Conservation (phyloP, 371 early-diverging fungal genomes). For the Mortierella sp. region DNA sequence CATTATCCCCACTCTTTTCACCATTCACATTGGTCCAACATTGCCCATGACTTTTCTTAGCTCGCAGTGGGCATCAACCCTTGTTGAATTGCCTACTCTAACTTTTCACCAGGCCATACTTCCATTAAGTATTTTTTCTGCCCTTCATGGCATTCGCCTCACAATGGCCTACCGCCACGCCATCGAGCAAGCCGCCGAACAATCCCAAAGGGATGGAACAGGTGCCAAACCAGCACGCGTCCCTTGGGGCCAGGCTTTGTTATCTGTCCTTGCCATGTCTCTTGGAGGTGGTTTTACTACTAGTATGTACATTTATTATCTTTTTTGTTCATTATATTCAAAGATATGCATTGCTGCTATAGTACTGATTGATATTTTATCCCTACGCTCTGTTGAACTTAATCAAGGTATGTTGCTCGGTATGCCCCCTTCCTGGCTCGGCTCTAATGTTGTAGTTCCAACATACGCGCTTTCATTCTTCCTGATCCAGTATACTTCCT, state of each 20-base stretch:
- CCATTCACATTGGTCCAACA: not conserved
- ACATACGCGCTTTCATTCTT: slow-evolving; percentile 49
- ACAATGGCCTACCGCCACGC: slow-evolving; percentile 67
- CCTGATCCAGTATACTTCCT: slow-evolving; percentile 45
- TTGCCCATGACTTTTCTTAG: slow-evolving; percentile 31
- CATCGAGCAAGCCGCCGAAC: slow-evolving; percentile 57
- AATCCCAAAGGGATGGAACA: slow-evolving; percentile 33
- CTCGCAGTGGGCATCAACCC: slow-evolving; percentile 45
- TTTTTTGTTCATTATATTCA: not conserved
- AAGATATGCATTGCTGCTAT: no score
- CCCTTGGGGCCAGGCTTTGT: slow-evolving; percentile 61
- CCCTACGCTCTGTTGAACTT: not conserved
- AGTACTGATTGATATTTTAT: not conserved
- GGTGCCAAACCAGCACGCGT: slow-evolving; percentile 22
- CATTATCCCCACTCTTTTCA: not conserved
- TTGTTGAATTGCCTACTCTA: slow-evolving; percentile 49
- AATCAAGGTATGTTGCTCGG: slow-evolving; percentile 48
- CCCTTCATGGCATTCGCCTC: slow-evolving; percentile 67
- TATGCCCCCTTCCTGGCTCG: slow-evolving; percentile 57
- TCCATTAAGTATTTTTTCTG: slow-evolving; percentile 61
- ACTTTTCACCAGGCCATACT: slow-evolving; percentile 46
- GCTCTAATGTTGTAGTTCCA: slow-evolving; percentile 50
- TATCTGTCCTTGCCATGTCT: slow-evolving; percentile 69
- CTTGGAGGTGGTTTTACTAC: slow-evolving; percentile 66
- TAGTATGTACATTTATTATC: slow-evolving; percentile 25